These are phyloP conservation scores for Claviceps africana DNA, from an alignment of 2,329 filamentous ascomycete species.

Conservation along the genomic window DNA sequence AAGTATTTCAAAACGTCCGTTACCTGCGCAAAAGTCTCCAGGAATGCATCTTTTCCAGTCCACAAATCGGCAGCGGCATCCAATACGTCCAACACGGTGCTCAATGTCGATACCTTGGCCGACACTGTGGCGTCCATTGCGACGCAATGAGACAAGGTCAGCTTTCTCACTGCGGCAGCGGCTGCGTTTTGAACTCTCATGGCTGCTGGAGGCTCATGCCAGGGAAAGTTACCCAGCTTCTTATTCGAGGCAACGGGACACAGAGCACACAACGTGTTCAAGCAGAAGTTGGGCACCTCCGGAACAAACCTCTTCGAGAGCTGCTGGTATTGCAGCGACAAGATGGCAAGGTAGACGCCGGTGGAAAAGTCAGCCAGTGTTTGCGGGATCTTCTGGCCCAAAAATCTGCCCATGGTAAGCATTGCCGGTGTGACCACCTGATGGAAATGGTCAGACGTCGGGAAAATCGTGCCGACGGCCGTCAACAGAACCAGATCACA, in stretches of 20 bases:
- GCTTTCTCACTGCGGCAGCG: conserved; percentile 30
- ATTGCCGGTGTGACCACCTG: conserved; percentile 84
- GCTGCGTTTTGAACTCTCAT: conserved; percentile 35
- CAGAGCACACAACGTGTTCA: conserved; percentile 58
- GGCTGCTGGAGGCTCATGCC: conserved; percentile 39
- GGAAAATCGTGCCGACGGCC: conserved; percentile 72
- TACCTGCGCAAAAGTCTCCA: conserved; percentile 61
- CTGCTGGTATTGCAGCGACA: conserved; percentile 70
- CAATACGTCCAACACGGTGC: conserved; percentile 51
- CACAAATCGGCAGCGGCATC: conserved; percentile 58
- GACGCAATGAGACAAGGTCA: conserved; percentile 46
- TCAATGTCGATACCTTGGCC: conserved; percentile 46
- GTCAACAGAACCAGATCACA: conserved; percentile 76
- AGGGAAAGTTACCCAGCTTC: conserved; percentile 43
- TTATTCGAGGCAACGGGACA: conserved; percentile 38
- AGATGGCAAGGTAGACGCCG: conserved; percentile 65
- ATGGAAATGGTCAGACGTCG: conserved; percentile 95
- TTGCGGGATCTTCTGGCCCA: conserved; percentile 62
- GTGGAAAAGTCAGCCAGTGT: conserved; percentile 51
- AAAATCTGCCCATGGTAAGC: conserved; percentile 68
- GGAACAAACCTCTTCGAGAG: conserved; percentile 80
- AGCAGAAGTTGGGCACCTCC: conserved; percentile 68
- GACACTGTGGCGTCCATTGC: conserved; percentile 20
- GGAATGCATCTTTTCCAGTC: conserved; percentile 58
- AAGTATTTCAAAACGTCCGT: conserved; percentile 47